Evolutionary conservation across 1,139 yeast genomes (phyloP).

Genomic region (Pneumocystis oryctolagi): DNA sequence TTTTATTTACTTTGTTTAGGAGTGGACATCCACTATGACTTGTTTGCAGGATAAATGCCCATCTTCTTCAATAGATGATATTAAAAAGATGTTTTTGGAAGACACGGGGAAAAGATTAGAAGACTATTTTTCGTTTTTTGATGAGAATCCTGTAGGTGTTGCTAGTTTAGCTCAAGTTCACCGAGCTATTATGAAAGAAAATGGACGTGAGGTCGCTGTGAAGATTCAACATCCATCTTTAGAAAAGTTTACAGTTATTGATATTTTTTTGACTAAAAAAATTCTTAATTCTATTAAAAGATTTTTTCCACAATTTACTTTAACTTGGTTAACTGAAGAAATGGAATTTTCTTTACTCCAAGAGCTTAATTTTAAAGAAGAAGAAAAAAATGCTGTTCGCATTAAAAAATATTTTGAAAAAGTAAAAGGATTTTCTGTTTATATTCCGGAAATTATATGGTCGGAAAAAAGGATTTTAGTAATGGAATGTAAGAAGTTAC

Average conservation of each 20-base stretch:
- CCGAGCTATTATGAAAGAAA: conserved; percentile 44
- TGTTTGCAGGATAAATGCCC: conserved; percentile 92
- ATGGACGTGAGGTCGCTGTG: conserved; percentile 72
- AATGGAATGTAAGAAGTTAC: conserved; percentile 48
- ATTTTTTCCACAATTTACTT: conserved; percentile 83
- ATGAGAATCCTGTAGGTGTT: conserved; percentile 71
- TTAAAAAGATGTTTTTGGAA: conserved; percentile 44
- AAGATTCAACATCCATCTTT: conserved; percentile 88
- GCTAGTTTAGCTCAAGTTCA: conserved; percentile 97
- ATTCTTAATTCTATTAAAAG: conserved; percentile 63
- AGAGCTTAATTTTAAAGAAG: conserved; percentile 75
- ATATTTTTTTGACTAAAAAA: conserved; percentile 57
- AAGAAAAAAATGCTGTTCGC: conserved; percentile 61
- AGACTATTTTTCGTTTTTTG: conserved; percentile 56
- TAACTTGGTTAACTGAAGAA: conserved; percentile 89
- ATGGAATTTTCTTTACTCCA: conserved; percentile 70
- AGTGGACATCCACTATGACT: conserved; percentile 92
- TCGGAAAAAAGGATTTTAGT: conserved; percentile 59
- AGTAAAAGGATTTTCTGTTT: conserved; percentile 53
- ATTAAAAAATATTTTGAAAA: conserved; percentile 52
- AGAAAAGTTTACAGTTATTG: conserved; percentile 78
- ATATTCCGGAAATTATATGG: conserved; percentile 57
- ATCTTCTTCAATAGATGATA: conserved; percentile 53
- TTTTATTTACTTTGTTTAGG: conserved; percentile 21
- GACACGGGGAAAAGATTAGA: conserved; percentile 48